phyloP scores from a whole-genome alignment of 805 yeast species.

The Saccharomyces paradoxus region DNA sequence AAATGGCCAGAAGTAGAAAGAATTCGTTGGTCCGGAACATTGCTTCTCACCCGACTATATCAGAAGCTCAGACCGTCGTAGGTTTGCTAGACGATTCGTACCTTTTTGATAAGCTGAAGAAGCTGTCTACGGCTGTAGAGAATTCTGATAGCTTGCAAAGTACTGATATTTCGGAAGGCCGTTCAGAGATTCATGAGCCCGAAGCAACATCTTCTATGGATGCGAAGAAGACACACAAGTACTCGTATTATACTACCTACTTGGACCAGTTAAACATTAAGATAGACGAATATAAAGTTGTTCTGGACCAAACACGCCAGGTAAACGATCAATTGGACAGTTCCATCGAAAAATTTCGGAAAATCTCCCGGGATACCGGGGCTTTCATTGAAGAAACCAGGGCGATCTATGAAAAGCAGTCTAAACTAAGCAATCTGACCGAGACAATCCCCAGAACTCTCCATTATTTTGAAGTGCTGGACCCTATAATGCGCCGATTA shows the following conservation, averaged over 20 bases:
- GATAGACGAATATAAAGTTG: slow-evolving; percentile 34
- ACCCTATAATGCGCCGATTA: slow-evolving; percentile 56
- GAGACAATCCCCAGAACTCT: slow-evolving; percentile 53
- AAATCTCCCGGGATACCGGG: slow-evolving; percentile 25
- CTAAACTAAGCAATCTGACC: slow-evolving; percentile 43
- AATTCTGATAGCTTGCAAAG: neutral
- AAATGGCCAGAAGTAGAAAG: slow-evolving; percentile 39
- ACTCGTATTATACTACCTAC: slow-evolving; percentile 14
- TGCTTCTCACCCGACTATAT: slow-evolving; percentile 37
- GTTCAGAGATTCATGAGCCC: neutral
- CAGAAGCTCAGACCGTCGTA: slow-evolving; percentile 11
- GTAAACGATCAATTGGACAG: slow-evolving; percentile 22
- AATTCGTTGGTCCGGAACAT: slow-evolving; percentile 56
- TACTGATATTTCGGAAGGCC: neutral
- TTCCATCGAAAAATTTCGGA: slow-evolving; percentile 29
- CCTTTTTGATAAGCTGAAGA: slow-evolving; percentile 16
- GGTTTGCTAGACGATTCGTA: slow-evolving; percentile 24
- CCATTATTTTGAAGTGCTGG: slow-evolving; percentile 59
- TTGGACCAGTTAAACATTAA: slow-evolving; percentile 25
- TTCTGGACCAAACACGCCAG: slow-evolving; percentile 33
- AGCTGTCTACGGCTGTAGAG: slow-evolving; percentile 10
- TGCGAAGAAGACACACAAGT: slow-evolving; percentile 5
- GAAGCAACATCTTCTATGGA: neutral
- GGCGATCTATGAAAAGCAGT: slow-evolving; percentile 37
- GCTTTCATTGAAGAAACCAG: slow-evolving; percentile 41